Evolutionary conservation across 176 grass and related monocot species (phyloP), one percentile per base, ranked within the genome.

Genomic region (Eleusine coracana): DNA sequence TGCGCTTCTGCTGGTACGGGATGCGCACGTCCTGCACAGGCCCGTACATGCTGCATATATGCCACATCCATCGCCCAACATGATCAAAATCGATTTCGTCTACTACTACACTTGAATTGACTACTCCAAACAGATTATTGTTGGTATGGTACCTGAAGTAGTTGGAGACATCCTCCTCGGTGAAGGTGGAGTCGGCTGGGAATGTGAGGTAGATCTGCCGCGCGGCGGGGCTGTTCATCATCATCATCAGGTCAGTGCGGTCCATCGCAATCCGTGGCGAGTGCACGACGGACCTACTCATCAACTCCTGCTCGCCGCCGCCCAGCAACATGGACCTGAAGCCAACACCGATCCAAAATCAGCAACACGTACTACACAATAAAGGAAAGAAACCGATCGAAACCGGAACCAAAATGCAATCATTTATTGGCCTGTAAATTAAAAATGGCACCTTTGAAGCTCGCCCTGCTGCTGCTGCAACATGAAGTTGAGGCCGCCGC

Each of bases 141-240:
- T 34, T 34, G 31, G 31, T 34, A 34, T 34, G 73, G 29, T 79
- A 97, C 94, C 94, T 94, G 89, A 97, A 97, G 87, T 97, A 97
- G 82, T 85, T 90, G 60, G 87, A 94, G 4, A 94, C 91, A 46
- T 97, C 91, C 68, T 97, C 91, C 83, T 97, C 89, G 49, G 63
- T 92, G 79, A 97, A 97, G 52, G 89, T 94, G 83, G 91, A 94
- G 75, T 97, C 91, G 4, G 94, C 89, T 1, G 94, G 91, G 73
- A 97, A 97, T 45, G 94, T 97, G 5, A 97, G 82, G 76, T 97
- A 97, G 84, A 97, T 97, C 87, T 97, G 94, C 28, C 91, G 82
- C 60, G 91, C 86, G 3, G 70, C 83, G 0, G 82, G 91, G 81
- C 84, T 90, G 59, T 78, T 31, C 52, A 86, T 81, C 31, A 34